Evolutionary conservation across 1,284 basidiomycete genomes (phyloP).

Genomic region (Tranzscheliella williamsii): DNA sequence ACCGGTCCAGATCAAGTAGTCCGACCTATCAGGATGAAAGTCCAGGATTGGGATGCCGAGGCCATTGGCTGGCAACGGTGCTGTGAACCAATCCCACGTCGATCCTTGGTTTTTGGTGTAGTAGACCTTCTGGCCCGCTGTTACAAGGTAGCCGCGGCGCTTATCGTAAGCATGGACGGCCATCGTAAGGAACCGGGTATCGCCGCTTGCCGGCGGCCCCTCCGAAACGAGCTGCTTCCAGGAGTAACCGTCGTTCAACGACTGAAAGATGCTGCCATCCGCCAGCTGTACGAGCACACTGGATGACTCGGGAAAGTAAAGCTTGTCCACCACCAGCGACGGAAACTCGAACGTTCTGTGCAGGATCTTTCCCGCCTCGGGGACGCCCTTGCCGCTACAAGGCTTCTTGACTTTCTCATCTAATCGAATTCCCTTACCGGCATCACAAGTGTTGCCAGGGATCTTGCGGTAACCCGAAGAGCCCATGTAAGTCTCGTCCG

Average conservation of each 20-base stretch:
- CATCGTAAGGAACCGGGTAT: slow-evolving; percentile 68
- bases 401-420: slow-evolving; percentile 74
- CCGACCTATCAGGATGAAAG: slow-evolving; percentile 81
- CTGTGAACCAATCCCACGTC: slow-evolving; percentile 70
- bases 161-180: slow-evolving; percentile 78
- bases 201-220: slow-evolving; percentile 57
- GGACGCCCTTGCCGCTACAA: slow-evolving; percentile 66
- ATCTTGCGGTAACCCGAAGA: slow-evolving; percentile 91
- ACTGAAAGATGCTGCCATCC: slow-evolving; percentile 85
- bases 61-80: slow-evolving; percentile 75
- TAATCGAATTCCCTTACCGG: slow-evolving; percentile 67
- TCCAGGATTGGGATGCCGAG: slow-evolving; percentile 77
- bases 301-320: slow-evolving; percentile 73
- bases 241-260: slow-evolving; percentile 87
- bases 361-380: slow-evolving; percentile 61
- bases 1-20: slow-evolving; percentile 89
- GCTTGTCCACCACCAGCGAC: slow-evolving; percentile 72
- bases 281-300: slow-evolving; percentile 80
- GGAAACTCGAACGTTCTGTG: slow-evolving; percentile 70
- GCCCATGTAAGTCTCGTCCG: slow-evolving; percentile 72
- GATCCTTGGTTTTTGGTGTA: slow-evolving; percentile 79
- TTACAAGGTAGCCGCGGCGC: slow-evolving; percentile 88
- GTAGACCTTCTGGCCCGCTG: slow-evolving; percentile 69
- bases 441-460: slow-evolving; percentile 85
- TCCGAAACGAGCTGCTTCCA: slow-evolving; percentile 71